A percentile compares a stretch with the other conserved stretches of the same genome.
Evolutionary conservation across 305 asterid species (phyloP).

Genomic region (Striga hermonthica): DNA sequence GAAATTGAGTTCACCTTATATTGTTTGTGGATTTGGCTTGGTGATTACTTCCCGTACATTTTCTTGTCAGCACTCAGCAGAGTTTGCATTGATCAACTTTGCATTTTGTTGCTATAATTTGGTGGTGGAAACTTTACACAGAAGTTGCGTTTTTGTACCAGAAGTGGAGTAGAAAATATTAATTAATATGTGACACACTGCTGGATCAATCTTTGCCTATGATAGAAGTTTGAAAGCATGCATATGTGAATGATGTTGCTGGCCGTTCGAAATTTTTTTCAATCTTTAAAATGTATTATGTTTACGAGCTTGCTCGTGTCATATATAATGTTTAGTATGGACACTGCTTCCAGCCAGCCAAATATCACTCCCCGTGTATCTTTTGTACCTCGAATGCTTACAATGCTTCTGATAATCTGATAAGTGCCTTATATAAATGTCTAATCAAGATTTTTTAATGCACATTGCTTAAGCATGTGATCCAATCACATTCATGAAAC

Average conservation of each 20-base stretch:
- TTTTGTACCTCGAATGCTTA: slow-evolving; percentile 13
- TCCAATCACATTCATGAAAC: neutral
- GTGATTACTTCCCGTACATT: slow-evolving; percentile 1
- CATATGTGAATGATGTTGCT: too few relatives aligned
- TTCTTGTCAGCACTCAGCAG: too few relatives aligned
- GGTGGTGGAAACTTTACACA: slow-evolving; percentile 11
- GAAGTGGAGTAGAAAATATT: slow-evolving; percentile 3
- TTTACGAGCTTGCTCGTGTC: too few relatives aligned
- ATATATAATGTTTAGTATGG: too few relatives aligned
- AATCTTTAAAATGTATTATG: too few relatives aligned
- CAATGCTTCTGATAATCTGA: neutral
- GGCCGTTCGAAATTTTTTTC: too few relatives aligned
- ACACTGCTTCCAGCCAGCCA: too few relatives aligned
- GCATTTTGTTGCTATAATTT: neutral
- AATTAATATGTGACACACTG: neutral
- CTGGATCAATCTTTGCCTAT: too few relatives aligned
- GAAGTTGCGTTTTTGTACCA: neutral
- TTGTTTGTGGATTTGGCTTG: neutral
- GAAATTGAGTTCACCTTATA: slow-evolving; percentile 2
- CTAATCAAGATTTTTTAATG: neutral
- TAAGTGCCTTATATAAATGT: neutral
- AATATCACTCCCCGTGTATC: neutral
- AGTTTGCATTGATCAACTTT: neutral
- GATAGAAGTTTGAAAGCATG: too few relatives aligned
- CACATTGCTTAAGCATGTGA: neutral